Evolutionary conservation across 1,139 yeast genomes (phyloP).

Genomic region (Arxiozyma heterogenica): DNA sequence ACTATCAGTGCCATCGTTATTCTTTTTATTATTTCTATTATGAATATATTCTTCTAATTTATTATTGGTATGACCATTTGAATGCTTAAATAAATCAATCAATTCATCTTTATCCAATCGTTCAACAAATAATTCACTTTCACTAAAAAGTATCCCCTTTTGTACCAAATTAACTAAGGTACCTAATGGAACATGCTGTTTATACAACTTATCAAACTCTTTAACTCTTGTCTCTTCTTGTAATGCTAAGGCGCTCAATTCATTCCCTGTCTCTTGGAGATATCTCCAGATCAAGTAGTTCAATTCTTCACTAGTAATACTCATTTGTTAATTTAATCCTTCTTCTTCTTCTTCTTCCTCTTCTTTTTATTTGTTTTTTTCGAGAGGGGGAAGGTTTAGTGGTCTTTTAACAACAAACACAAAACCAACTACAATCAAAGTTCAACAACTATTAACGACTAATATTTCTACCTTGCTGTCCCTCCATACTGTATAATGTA

Average conservation of each 20-base stretch:
- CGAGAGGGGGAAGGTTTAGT: not conserved
- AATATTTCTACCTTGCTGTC: not conserved
- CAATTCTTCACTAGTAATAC: conserved; percentile 73
- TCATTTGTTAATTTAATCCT: conserved; percentile 38
- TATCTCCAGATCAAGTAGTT: conserved; percentile 92
- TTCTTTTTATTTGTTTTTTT: not conserved
- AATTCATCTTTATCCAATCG: conserved; percentile 22
- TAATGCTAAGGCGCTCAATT: conserved; percentile 71
- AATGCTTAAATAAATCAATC: conserved; percentile 14
- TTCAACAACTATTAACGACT: not conserved
- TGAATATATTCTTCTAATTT: conserved; percentile 8
- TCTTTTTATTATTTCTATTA: not conserved
- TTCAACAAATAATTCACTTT: conserved; percentile 40
- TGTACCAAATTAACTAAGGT: conserved; percentile 73
- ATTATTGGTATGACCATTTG: conserved; percentile 1
- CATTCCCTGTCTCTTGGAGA: conserved; percentile 76
- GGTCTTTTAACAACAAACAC: not conserved
- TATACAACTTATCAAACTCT: conserved; percentile 45
- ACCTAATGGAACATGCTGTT: conserved; percentile 54
- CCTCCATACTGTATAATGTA: not conserved
- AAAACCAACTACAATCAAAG: not conserved
- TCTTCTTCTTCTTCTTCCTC: not conserved
- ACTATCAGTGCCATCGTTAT: too few relatives aligned
- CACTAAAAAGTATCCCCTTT: conserved; percentile 68
- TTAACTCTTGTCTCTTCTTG: conserved; percentile 65